Conservation (phyloP, 805 yeast genomes). For the Monosporozyma unispora region DNA sequence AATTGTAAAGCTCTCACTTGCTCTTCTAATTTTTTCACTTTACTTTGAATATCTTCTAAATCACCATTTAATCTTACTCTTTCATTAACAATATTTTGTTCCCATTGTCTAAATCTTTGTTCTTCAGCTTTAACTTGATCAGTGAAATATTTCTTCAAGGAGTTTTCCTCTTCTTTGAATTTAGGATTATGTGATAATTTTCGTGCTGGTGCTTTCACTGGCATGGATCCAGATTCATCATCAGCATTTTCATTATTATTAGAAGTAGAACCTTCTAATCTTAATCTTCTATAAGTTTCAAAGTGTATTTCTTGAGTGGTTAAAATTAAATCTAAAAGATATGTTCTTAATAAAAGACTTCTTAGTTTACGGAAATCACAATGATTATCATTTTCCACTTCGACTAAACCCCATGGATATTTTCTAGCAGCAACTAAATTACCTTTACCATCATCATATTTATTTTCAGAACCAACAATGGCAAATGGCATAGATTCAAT, state of each 20-base stretch:
- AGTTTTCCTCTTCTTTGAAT: conserved; percentile 93
- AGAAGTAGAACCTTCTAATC: conserved; percentile 43
- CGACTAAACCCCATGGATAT: conserved; percentile 87
- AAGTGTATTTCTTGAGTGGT: conserved; percentile 77
- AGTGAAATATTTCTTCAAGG: conserved; percentile 86
- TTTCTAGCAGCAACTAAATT: conserved; percentile 64
- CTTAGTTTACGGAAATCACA: conserved; percentile 81
- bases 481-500: conserved; percentile 86
- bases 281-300: conserved; percentile 65
- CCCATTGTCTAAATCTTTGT: conserved; percentile 97
- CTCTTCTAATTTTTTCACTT: conserved; percentile 65
- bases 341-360: conserved; percentile 67
- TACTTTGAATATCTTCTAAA: conserved; percentile 77
- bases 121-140: conserved; percentile 96
- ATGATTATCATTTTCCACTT: conserved; percentile 77
- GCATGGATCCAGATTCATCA: conserved; percentile 22
- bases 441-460: conserved; percentile 56
- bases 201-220: conserved; percentile 37
- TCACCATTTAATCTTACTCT: conserved; percentile 90
- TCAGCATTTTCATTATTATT: conserved; percentile 25
- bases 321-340: conserved; percentile 71
- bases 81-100: conserved; percentile 89
- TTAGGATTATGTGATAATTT: conserved; percentile 70
- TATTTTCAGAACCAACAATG: conserved; percentile 67
- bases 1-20: conserved; percentile 57